Conservation (phyloP, 306 rosid genomes). For the Cucurbita pepo region DNA sequence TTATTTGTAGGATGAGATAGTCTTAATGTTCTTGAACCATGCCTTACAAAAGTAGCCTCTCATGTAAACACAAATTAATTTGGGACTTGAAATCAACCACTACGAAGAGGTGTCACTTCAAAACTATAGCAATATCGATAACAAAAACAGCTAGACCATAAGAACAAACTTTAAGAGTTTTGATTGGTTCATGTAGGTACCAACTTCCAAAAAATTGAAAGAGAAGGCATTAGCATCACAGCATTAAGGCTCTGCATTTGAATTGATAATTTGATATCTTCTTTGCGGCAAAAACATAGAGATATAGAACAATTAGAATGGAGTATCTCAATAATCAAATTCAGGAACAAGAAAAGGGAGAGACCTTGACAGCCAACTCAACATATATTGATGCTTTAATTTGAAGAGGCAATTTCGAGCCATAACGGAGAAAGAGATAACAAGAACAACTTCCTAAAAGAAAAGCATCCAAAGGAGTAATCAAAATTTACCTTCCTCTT, state of each 20-base stretch:
- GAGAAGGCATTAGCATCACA: neutral
- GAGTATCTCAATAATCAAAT: neutral
- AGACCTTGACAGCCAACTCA: neutral
- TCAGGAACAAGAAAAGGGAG: neutral
- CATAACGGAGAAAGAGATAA: neutral
- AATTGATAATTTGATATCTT: neutral
- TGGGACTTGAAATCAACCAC: neutral
- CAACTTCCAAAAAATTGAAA: neutral
- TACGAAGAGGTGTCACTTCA: too few relatives aligned
- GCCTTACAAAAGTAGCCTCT: neutral
- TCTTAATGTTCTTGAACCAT: neutral
- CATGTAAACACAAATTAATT: neutral
- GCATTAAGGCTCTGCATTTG: neutral
- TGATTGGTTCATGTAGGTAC: neutral
- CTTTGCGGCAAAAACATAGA: neutral
- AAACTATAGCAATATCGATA: neutral
- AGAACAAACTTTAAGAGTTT: neutral
- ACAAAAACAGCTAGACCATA: neutral
- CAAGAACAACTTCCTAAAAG: neutral
- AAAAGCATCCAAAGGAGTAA: neutral
- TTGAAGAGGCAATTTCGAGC: neutral
- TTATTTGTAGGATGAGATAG: neutral
- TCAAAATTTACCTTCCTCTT: slow-evolving; percentile 55
- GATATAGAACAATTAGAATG: neutral
- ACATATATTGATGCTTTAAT: neutral